A percentile compares a stretch with the other conserved stretches of the same genome.
These are phyloP conservation scores for Rhododendron williamsianum DNA, from an alignment of 148 eudicot genomes.

Conservation along the genomic window DNA sequence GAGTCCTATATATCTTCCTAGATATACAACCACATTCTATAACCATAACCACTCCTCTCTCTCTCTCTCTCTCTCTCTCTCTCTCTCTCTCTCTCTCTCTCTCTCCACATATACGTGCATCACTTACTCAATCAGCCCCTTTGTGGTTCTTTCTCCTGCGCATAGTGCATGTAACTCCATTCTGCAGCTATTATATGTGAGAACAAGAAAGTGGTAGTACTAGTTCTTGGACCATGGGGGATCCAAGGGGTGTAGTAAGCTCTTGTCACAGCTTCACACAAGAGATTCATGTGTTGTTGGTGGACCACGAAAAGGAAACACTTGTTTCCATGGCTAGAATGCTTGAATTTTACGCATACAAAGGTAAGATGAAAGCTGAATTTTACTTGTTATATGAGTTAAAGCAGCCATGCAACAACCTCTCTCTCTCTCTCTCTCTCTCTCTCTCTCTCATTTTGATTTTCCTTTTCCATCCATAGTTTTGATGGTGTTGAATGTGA, in stretches of 20 bases:
- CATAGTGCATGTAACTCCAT: background rate
- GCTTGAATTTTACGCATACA: slow-evolving; percentile 3
- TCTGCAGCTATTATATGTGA: background rate
- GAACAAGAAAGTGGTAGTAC: background rate
- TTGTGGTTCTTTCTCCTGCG: no score
- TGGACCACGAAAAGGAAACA: background rate
- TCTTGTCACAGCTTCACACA: background rate
- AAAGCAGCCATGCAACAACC: background rate
- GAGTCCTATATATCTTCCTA: background rate
- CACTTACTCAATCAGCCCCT: background rate
- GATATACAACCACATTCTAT: background rate
- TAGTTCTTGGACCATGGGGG: background rate
- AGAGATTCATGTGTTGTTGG: slow-evolving; percentile 8
- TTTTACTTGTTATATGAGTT: background rate
- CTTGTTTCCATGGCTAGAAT: slow-evolving; percentile 1
- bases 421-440: background rate
- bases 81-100: background rate
- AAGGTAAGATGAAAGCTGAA: background rate
- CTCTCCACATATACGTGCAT: background rate
- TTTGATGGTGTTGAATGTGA: background rate
- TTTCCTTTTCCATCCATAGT: background rate
- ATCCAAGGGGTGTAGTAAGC: background rate
- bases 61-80: background rate
- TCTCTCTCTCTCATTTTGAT: background rate
- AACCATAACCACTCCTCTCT: background rate